A percentile compares a stretch with the other conserved stretches of the same genome.
Conservation (phyloP, 495 filamentous ascomycete genomes). For the Penicillium salamii region DNA sequence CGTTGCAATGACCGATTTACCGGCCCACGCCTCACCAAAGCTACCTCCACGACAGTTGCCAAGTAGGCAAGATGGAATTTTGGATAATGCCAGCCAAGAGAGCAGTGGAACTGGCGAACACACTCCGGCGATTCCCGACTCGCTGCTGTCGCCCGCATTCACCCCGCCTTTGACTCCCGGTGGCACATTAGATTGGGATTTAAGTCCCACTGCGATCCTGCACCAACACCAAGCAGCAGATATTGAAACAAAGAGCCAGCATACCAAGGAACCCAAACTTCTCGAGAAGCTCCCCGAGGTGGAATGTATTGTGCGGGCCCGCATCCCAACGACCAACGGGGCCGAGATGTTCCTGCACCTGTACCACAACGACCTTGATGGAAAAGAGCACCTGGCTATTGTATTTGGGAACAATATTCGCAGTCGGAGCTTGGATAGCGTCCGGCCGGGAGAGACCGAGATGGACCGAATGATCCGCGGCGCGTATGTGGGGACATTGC, state of each 20-base stretch:
- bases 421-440: slow-evolving; percentile 73
- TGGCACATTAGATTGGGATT: slow-evolving; percentile 47
- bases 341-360: slow-evolving; percentile 97
- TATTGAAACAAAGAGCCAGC: slow-evolving; percentile 36
- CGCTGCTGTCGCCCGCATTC: slow-evolving; percentile 70
- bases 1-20: slow-evolving; percentile 47
- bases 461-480: slow-evolving; percentile 94
- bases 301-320: slow-evolving; percentile 77
- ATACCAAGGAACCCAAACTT: slow-evolving; percentile 59
- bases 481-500: slow-evolving; percentile 84
- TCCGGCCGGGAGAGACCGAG: slow-evolving; percentile 85
- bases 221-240: slow-evolving; percentile 30
- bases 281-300: slow-evolving; percentile 69
- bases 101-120: slow-evolving; percentile 21
- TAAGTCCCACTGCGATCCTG: slow-evolving; percentile 38
- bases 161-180: slow-evolving; percentile 75
- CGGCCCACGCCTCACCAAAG: slow-evolving; percentile 51
- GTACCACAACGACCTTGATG: slow-evolving; percentile 87
- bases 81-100: slow-evolving; percentile 21
- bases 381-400: slow-evolving; percentile 97
- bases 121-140: slow-evolving; percentile 46
- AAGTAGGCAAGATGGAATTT: slow-evolving; percentile 13
- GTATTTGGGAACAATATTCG: slow-evolving; percentile 88
- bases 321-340: slow-evolving; percentile 82
- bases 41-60: slow-evolving; percentile 42